A percentile compares a stretch with the other conserved stretches of the same genome.
These are phyloP conservation scores for Hordeum pubiflorum DNA, from an alignment of 202 grass and related monocot species.

Conservation along the genomic window DNA sequence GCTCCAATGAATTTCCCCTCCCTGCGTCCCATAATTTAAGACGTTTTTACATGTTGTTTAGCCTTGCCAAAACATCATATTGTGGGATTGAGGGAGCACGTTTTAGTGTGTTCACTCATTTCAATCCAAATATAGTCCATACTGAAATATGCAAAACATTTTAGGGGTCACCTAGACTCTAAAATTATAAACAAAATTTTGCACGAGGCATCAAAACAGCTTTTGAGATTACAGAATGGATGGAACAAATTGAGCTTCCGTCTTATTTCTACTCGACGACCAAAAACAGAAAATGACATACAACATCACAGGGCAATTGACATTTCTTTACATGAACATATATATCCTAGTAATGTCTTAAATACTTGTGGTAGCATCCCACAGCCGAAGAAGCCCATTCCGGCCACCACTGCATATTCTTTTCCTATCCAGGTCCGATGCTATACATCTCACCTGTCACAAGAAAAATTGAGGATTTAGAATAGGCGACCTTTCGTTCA, in stretches of 20 bases:
- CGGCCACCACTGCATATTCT: conserved; percentile 96
- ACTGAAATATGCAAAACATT: too few species aligned
- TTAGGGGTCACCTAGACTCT: too few species aligned
- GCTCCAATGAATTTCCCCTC: too few species aligned
- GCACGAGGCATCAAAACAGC: not conserved
- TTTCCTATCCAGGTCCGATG: conserved; percentile 91
- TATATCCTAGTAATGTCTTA: conserved; percentile 34
- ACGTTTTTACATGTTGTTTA: too few species aligned
- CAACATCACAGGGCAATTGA: conserved; percentile 35
- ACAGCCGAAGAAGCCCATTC: conserved; percentile 84
- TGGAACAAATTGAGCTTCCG: conserved; percentile 11
- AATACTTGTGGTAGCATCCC: conserved; percentile 98
- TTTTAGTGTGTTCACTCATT: too few species aligned
- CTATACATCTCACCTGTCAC: conserved; percentile 76
- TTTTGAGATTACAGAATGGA: conserved; percentile 24
- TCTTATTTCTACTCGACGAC: conserved; percentile 24
- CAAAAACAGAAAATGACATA: conserved; percentile 12
- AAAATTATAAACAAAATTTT: not conserved
- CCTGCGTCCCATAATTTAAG: too few species aligned
- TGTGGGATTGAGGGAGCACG: too few species aligned
- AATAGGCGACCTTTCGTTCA: not conserved
- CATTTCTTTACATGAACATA: conserved; percentile 44
- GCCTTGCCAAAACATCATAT: too few species aligned
- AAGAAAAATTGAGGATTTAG: conserved; percentile 17
- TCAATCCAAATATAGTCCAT: too few species aligned